Conservation (phyloP, 768 basidiomycete genomes). For the Auricularia heimuer region DNA sequence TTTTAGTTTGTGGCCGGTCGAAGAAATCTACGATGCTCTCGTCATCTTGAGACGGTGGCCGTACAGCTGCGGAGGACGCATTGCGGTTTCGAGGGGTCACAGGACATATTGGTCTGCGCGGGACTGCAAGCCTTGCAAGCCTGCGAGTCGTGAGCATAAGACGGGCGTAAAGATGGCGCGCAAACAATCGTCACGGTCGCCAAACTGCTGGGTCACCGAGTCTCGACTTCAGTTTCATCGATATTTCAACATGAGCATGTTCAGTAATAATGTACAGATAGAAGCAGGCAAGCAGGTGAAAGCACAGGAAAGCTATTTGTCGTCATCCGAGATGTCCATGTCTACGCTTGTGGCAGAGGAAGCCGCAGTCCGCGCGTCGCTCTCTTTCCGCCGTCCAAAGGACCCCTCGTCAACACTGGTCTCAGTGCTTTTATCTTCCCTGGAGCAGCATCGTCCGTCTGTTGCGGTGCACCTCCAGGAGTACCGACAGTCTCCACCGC, state of each 20-base stretch:
- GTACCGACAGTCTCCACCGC: slow-evolving; percentile 45
- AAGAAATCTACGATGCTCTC: slow-evolving; percentile 57
- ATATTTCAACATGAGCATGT: too few species aligned
- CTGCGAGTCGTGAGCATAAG: too few species aligned
- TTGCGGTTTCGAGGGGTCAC: too few species aligned
- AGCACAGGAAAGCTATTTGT: background rate
- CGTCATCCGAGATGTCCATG: slow-evolving; percentile 1
- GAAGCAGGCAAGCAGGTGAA: background rate
- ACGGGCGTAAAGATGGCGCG: too few species aligned
- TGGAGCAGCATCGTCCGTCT: background rate
- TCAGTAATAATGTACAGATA: background rate
- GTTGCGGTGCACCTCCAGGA: background rate
- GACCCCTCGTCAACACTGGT: background rate
- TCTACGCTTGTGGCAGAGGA: background rate
- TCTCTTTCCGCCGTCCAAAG: background rate
- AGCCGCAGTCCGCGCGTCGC: background rate
- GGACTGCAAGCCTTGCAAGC: too few species aligned
- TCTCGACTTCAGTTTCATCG: too few species aligned
- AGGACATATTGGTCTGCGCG: too few species aligned
- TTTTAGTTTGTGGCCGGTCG: slow-evolving; percentile 45
- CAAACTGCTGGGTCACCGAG: too few species aligned
- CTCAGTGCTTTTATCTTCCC: background rate
- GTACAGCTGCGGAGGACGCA: slow-evolving; percentile 8
- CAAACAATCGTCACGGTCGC: too few species aligned
- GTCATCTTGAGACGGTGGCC: slow-evolving; percentile 59